These are phyloP conservation scores for Pneumocystis oryctolagi DNA, from an alignment of 1,139 yeast genomes.

Conservation along the genomic window DNA sequence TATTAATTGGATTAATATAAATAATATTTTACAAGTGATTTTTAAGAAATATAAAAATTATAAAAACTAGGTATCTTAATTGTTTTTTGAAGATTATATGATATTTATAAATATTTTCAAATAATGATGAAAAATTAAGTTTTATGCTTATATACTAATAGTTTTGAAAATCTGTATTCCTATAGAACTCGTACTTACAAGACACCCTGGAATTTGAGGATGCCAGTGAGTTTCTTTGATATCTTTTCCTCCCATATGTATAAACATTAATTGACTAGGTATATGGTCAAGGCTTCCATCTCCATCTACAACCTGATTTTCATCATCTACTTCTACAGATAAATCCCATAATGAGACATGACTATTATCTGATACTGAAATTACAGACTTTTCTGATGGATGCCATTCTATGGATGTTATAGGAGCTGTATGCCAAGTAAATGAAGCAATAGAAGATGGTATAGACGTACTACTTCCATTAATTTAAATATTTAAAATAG, in stretches of 20 bases:
- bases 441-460: constrained; percentile 62
- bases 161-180: constrained; percentile 95
- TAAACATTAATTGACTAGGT: constrained; percentile 90
- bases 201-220: constrained; percentile 86
- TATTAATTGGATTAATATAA: too few relatives aligned
- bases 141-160: constrained; percentile 50
- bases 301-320: constrained; percentile 70
- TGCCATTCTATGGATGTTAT: constrained; percentile 87
- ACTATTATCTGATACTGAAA: constrained; percentile 90
- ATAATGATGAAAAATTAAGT: background rate
- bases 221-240: constrained; percentile 99
- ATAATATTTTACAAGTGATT: too few relatives aligned
- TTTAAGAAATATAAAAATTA: too few relatives aligned
- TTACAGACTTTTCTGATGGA: constrained; percentile 86
- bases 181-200: constrained; percentile 89
- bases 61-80: too few relatives aligned
- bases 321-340: constrained; percentile 94
- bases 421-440: constrained; percentile 87
- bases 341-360: constrained; percentile 96
- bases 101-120: background rate
- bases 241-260: constrained; percentile 86
- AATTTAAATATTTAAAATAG: constrained; percentile 11
- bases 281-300: constrained; percentile 70
- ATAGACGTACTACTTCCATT: constrained; percentile 23
- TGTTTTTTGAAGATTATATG: background rate